These are phyloP conservation scores for Trypanosoma grayi DNA, from an alignment of 208 protist genomes.

Conservation along the genomic window DNA sequence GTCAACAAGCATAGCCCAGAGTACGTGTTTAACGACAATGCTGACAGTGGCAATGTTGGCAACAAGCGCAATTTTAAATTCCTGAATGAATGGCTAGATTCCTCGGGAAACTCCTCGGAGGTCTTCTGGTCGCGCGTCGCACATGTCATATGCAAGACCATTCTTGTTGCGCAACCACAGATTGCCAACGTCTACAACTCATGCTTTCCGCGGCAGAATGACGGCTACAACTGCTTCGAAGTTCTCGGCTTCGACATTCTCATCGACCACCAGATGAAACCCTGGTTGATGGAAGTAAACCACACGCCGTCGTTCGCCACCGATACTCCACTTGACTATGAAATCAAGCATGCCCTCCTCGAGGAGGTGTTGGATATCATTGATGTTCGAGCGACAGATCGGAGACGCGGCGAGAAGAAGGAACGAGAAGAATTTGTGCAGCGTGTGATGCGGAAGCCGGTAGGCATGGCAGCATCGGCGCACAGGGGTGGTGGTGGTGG, in stretches of 20 bases:
- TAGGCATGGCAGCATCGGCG: constrained; percentile 18
- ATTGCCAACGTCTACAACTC: constrained; percentile 90
- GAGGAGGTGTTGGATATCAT: constrained; percentile 87
- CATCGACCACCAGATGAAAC: constrained; percentile 89
- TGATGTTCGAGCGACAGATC: constrained; percentile 71
- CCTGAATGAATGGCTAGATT: constrained; percentile 82
- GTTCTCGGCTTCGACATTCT: constrained; percentile 97
- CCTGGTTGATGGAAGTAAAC: constrained; percentile 97
- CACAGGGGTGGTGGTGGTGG: neutral
- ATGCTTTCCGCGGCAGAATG: constrained; percentile 89
- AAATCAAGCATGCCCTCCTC: constrained; percentile 92
- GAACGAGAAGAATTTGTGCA: constrained; percentile 76
- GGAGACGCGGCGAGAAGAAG: constrained; percentile 50
- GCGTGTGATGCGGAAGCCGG: constrained; percentile 59
- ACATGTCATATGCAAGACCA: constrained; percentile 88
- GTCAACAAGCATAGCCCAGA: constrained; percentile 93
- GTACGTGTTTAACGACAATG: constrained; percentile 90
- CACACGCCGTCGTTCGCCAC: constrained; percentile 94
- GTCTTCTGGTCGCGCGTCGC: constrained; percentile 79
- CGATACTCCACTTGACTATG: constrained; percentile 90
- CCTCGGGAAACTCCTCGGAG: constrained; percentile 43
- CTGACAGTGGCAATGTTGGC: constrained; percentile 64
- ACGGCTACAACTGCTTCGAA: constrained; percentile 95
- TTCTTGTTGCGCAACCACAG: constrained; percentile 91
- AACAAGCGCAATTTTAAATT: constrained; percentile 93